These are phyloP conservation scores for Polychaeton citri DNA, from an alignment of 2,329 filamentous ascomycete species.

Conservation along the genomic window DNA sequence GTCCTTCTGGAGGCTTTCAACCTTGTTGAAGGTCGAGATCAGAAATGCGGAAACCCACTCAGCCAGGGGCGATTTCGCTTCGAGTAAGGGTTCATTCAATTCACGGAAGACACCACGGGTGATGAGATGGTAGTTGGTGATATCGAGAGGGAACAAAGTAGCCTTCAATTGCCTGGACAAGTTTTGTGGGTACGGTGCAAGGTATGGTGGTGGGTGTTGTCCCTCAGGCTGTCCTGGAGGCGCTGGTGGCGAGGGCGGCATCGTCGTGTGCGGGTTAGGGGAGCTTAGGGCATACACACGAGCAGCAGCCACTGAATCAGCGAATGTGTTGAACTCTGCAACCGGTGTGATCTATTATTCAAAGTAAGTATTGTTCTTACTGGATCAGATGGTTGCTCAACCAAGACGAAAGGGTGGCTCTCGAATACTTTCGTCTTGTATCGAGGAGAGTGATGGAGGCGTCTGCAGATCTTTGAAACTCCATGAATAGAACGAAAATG, in stretches of 20 bases:
- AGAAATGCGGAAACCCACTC: conserved; percentile 34
- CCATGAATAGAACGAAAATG: no score
- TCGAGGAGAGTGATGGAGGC: no score
- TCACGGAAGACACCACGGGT: conserved; percentile 25
- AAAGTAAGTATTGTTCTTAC: conserved; percentile 15
- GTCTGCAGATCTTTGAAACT: no score
- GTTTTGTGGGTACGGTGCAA: conserved; percentile 26
- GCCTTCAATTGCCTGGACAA: conserved; percentile 30
- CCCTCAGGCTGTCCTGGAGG: conserved; percentile 15
- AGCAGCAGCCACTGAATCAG: conserved; percentile 47
- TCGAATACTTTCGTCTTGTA: conserved; percentile 3
- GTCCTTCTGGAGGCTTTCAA: conserved; percentile 25
- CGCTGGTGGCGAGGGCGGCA: conserved; percentile 52
- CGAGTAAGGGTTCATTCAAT: conserved; percentile 14
- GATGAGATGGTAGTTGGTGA: conserved; percentile 31
- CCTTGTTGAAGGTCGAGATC: conserved; percentile 31
- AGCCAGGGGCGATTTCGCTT: conserved; percentile 28
- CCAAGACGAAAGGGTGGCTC: conserved; percentile 24
- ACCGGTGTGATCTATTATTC: conserved; percentile 54
- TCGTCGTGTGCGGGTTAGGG: conserved; percentile 56
- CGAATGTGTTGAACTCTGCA: conserved; percentile 92
- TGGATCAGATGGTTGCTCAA: conserved; percentile 24
- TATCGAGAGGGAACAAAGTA: conserved; percentile 36
- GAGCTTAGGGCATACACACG: conserved; percentile 37
- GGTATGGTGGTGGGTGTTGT: conserved; percentile 17